Conservation (phyloP, 495 filamentous ascomycete genomes). For the Staphylotrichum tortipilum region DNA sequence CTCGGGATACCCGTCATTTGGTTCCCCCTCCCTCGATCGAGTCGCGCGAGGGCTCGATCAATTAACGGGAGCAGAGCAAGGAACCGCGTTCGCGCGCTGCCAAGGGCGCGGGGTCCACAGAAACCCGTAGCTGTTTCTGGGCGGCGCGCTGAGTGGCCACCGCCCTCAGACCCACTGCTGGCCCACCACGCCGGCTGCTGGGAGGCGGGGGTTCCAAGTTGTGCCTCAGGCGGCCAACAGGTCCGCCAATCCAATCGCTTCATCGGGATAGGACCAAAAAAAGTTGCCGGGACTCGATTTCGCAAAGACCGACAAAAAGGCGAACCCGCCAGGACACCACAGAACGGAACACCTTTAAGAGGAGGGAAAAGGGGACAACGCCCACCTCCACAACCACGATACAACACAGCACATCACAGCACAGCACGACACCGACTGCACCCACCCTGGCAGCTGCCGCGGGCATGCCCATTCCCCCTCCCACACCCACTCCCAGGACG, state of each 20-base stretch:
- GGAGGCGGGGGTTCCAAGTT: too few species aligned
- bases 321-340: too few species aligned
- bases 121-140: constrained; percentile 17
- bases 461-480: constrained; percentile 9
- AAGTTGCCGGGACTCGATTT: constrained; percentile 10
- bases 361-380: background rate
- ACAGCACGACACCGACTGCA: constrained; percentile 5
- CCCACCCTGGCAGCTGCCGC: background rate
- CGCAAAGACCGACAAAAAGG: background rate
- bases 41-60: background rate
- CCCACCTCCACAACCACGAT: background rate
- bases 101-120: constrained; percentile 11
- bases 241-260: background rate
- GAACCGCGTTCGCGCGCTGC: constrained; percentile 18
- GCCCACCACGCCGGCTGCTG: too few species aligned
- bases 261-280: constrained; percentile 12
- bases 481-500: too few species aligned
- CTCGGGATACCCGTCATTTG: too few species aligned
- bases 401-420: background rate
- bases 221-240: constrained; percentile 22
- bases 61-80: constrained; percentile 16
- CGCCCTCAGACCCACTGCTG: too few species aligned
- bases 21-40: too few species aligned
- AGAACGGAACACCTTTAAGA: too few species aligned
- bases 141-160: background rate